Evolutionary conservation across 2,329 filamentous ascomycete genomes (phyloP), one percentile per base, ranked within the genome.

Genomic region (Sodiomyces alkalinus): DNA sequence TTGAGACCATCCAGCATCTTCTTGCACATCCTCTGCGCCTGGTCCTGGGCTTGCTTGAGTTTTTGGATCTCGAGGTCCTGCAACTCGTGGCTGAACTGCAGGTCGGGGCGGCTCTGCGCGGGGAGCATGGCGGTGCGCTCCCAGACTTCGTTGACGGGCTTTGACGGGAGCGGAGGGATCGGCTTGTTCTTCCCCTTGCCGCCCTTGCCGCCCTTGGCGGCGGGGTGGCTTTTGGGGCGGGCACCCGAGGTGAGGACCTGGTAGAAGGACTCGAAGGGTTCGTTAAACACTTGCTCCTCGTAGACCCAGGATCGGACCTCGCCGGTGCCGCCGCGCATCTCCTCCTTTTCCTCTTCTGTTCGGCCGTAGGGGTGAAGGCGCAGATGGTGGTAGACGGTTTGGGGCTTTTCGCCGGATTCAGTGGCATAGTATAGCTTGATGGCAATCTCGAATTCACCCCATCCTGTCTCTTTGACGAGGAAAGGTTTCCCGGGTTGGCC

Each of bases 371-470:
- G 82, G 47, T 94, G 86, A 8, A 98, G 66, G 29, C 86, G 80
- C 32, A 98, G 60, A 45, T 85, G 83, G 53, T 96, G 90, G 60
- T 90, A 92, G 2, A 93, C 58, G n/a, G 86, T 92, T 54, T 93
- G 82, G 4, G 87, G 81, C 53, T 98, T 98, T 60, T 98, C 90
- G 43, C 73, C 75, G 20, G 76, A 80, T 48, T 92, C 80, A 31
- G 80, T 74, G 31, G 81, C 74, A 55, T 94, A 98, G 60, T 92
- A 92, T 24, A 98, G 67, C 48, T 93, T 85, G 48, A 98, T 79
- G 37, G 86, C 81, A 45, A 98, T 92, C 51, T 90, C 83, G 58
- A 98, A 98, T 56, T 94, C 90, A 45, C 90, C 90, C 81, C 92
- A 98, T 27, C 90, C 90, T 0, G 90, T 96, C 54, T 96, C 90